A percentile compares a stretch with the other conserved stretches of the same genome.
phyloP scores from a whole-genome alignment of 2,329 filamentous ascomycete species.

The Fusarium brachygibbosum region DNA sequence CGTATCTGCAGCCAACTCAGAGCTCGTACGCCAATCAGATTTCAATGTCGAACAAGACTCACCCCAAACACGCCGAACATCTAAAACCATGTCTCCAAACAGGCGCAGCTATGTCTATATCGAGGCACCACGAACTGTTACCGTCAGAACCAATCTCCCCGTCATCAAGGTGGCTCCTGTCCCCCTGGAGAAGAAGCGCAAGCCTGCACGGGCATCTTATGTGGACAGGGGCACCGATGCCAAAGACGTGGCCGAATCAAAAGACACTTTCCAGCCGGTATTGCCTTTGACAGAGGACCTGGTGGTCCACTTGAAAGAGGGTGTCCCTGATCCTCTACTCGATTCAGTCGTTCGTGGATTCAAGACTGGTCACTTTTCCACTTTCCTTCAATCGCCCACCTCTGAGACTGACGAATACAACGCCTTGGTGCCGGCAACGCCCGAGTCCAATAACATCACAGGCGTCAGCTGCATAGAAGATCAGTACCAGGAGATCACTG shows the following conservation, averaged over 20 bases:
- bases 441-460: conserved; percentile 37
- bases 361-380: conserved; percentile 48
- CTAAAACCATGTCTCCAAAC: conserved; percentile 45
- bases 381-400: conserved; percentile 43
- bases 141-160: conserved; percentile 50
- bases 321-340: conserved; percentile 58
- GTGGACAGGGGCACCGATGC: conserved; percentile 59
- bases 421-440: conserved; percentile 47
- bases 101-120: conserved; percentile 46
- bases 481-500: conserved; percentile 29
- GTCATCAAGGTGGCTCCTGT: conserved; percentile 51
- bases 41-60: conserved; percentile 19
- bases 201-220: conserved; percentile 50
- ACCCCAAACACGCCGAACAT: conserved; percentile 43
- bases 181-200: conserved; percentile 48
- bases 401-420: conserved; percentile 41
- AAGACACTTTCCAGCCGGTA: conserved; percentile 57
- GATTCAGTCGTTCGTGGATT: conserved; percentile 64
- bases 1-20: conserved; percentile 43
- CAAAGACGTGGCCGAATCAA: conserved; percentile 40
- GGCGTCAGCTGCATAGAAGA: conserved; percentile 23
- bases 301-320: conserved; percentile 66
- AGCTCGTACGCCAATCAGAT: conserved; percentile 40
- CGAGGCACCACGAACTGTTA: conserved; percentile 51
- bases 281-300: conserved; percentile 69